phyloP scores from a whole-genome alignment of 345 rosid genomes.

The Carallia pectinifolia region DNA sequence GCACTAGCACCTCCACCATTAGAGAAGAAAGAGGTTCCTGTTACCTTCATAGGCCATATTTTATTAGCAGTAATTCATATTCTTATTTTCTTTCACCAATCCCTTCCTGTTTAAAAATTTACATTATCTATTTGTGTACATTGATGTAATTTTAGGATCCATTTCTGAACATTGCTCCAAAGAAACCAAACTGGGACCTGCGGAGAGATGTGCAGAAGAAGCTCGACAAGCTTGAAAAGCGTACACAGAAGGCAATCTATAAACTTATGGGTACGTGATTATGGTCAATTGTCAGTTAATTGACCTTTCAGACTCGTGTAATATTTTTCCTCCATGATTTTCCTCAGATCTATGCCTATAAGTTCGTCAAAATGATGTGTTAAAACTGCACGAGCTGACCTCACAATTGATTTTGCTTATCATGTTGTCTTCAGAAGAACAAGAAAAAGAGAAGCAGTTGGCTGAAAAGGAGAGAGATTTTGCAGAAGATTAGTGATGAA shows the following conservation, averaged over 20 bases:
- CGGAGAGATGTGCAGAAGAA: conserved; percentile 92
- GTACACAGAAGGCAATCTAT: conserved; percentile 75
- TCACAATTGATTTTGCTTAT: neutral
- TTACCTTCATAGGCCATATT: conserved; percentile 8
- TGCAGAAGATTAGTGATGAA: conserved; percentile 27
- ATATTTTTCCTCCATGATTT: neutral
- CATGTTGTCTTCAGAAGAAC: conserved; percentile 52
- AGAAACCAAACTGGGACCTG: conserved; percentile 97
- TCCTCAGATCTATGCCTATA: neutral
- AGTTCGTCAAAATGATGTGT: no score
- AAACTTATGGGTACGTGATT: conserved; percentile 73
- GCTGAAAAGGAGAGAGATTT: conserved; percentile 39
- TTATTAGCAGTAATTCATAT: neutral
- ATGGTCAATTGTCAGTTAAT: neutral
- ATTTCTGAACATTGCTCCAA: conserved; percentile 91
- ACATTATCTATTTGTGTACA: neutral
- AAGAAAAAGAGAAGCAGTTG: conserved; percentile 52
- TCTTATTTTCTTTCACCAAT: neutral
- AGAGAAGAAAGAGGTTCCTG: conserved; percentile 64
- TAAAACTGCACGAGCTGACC: neutral
- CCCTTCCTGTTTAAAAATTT: neutral
- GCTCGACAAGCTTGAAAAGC: conserved; percentile 90
- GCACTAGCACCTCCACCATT: conserved; percentile 53
- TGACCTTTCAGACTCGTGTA: neutral
- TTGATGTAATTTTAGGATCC: conserved; percentile 58